Evolutionary conservation across 768 basidiomycete genomes (phyloP).

Genomic region (Melanogaster broomeanus): DNA sequence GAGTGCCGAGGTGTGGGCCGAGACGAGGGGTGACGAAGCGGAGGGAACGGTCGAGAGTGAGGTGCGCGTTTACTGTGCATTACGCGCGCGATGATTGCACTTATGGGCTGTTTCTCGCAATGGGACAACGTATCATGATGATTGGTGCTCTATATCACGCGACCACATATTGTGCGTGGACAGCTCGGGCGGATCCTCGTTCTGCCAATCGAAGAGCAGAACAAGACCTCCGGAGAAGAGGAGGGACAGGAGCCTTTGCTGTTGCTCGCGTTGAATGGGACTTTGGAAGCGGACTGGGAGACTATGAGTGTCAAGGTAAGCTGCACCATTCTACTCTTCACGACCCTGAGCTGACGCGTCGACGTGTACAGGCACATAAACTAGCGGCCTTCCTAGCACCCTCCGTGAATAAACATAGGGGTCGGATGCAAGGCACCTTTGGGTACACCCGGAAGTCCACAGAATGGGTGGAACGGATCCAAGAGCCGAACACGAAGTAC

Average conservation of each 20-base stretch:
- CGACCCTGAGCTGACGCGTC: not conserved
- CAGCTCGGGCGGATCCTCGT: constrained; percentile 76
- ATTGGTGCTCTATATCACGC: constrained; percentile 1
- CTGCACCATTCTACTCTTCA: not conserved
- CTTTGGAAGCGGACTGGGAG: constrained; percentile 63
- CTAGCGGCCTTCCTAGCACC: constrained; percentile 35
- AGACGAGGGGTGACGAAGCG: constrained; percentile 54
- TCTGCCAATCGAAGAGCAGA: constrained; percentile 54
- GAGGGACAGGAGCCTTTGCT: constrained; percentile 52
- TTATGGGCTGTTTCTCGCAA: not conserved
- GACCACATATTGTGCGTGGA: not conserved
- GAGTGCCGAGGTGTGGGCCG: constrained; percentile 76
- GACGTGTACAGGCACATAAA: constrained; percentile 29
- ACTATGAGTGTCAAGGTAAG: constrained; percentile 63
- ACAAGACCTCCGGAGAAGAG: constrained; percentile 6
- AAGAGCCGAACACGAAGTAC: constrained; percentile 30
- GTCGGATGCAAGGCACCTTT: constrained; percentile 18
- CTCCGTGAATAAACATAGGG: constrained; percentile 40
- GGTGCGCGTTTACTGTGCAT: constrained; percentile 40
- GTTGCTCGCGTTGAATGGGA: constrained; percentile 70
- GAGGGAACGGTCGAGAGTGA: constrained; percentile 77
- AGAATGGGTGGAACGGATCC: constrained; percentile 8
- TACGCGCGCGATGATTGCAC: not conserved
- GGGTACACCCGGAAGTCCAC: constrained; percentile 1
- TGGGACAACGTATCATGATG: not conserved